Evolutionary conservation across 352 stramenopile genomes (phyloP).

Genomic region (Thraustochytrium sp.): DNA sequence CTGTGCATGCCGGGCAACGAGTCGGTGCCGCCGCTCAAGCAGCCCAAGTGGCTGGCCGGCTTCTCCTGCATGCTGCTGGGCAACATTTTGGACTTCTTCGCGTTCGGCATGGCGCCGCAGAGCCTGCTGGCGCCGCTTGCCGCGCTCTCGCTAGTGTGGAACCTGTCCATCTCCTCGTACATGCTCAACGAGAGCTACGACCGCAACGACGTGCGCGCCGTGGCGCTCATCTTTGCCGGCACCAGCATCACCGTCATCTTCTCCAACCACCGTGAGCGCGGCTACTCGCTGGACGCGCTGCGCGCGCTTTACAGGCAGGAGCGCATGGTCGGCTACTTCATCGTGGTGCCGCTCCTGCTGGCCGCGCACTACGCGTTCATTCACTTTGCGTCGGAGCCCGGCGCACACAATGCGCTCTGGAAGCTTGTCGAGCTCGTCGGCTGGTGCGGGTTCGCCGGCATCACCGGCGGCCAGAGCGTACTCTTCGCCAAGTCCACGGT

Average conservation of each 20-base stretch:
- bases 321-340: slow-evolving; percentile 60
- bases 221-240: slow-evolving; percentile 76
- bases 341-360: slow-evolving; percentile 55
- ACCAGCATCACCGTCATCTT: slow-evolving; percentile 80
- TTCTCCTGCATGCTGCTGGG: slow-evolving; percentile 70
- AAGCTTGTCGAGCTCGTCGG: slow-evolving; percentile 59
- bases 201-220: slow-evolving; percentile 67
- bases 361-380: slow-evolving; percentile 52
- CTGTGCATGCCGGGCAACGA: slow-evolving; percentile 31
- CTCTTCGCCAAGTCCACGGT: slow-evolving; percentile 78
- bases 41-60: slow-evolving; percentile 79
- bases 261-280: slow-evolving; percentile 60
- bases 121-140: slow-evolving; percentile 75
- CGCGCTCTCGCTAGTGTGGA: slow-evolving; percentile 78
- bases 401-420: slow-evolving; percentile 57
- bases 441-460: slow-evolving; percentile 75
- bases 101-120: slow-evolving; percentile 81
- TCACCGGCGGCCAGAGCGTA: slow-evolving; percentile 76
- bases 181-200: slow-evolving; percentile 78
- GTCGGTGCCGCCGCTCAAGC: slow-evolving; percentile 42
- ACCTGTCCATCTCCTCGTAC: slow-evolving; percentile 78
- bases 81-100: slow-evolving; percentile 78
- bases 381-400: slow-evolving; percentile 59
- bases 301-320: slow-evolving; percentile 73
- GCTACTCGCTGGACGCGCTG: slow-evolving; percentile 25